phyloP scores from a whole-genome alignment of 345 rosid species.

The Aegle marmelos region DNA sequence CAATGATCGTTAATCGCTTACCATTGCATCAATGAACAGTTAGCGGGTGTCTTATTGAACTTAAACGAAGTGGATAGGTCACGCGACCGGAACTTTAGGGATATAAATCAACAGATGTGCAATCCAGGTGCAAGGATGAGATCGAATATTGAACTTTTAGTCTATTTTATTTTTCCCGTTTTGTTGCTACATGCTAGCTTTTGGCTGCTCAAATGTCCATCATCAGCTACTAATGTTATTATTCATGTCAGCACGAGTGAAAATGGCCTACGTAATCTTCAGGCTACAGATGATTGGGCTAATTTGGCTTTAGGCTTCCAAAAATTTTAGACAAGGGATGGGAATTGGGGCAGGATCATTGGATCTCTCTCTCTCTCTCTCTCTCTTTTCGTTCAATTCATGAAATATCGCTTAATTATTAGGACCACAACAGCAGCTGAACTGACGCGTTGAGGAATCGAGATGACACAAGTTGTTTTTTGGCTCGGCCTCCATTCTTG shows the following conservation, averaged over 20 bases:
- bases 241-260: not conserved
- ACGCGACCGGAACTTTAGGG: conserved; percentile 12
- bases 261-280: not conserved
- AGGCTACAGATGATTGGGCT: not conserved
- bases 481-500: not conserved
- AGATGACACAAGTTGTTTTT: not conserved
- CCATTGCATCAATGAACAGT: not conserved
- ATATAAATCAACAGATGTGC: not conserved
- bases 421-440: not conserved
- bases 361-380: no score
- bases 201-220: not conserved
- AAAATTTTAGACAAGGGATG: no score
- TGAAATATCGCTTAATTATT: not conserved
- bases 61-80: not conserved
- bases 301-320: not conserved
- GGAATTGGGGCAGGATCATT: not conserved
- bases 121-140: not conserved
- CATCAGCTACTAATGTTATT: not conserved
- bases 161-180: not conserved
- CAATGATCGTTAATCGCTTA: not conserved
- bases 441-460: not conserved
- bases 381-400: no score
- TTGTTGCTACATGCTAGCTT: not conserved
- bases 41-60: not conserved
- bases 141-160: not conserved